Percentiles rank a stretch among this genome's conserved stretches.
phyloP scores from a whole-genome alignment of 208 protist species.

The Porcisia deanei region DNA sequence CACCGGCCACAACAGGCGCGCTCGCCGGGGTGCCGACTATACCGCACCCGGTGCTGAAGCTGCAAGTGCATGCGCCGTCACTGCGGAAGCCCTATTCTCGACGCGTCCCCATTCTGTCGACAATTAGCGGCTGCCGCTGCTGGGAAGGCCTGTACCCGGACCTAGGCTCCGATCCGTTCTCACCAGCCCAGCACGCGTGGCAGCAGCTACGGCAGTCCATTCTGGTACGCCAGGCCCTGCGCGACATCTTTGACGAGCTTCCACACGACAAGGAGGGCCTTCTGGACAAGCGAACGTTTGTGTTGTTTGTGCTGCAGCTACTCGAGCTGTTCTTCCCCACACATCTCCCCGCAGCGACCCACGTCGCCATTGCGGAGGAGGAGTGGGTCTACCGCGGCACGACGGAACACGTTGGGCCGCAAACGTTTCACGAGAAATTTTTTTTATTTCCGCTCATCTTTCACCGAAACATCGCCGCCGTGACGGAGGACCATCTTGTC shows the following conservation, averaged over 20 bases:
- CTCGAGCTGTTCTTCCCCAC: conserved; percentile 86
- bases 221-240: conserved; percentile 58
- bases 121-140: conserved; percentile 42
- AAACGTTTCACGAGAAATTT: conserved; percentile 83
- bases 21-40: conserved; percentile 50
- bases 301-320: conserved; percentile 77
- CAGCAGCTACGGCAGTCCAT: conserved; percentile 25
- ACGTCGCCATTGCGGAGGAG: conserved; percentile 82
- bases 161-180: conserved; percentile 34
- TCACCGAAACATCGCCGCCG: conserved; percentile 51
- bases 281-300: conserved; percentile 62
- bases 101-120: conserved; percentile 32
- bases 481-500: conserved; percentile 61
- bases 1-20: conserved; percentile 5
- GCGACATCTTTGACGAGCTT: conserved; percentile 72
- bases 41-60: conserved; percentile 50
- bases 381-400: conserved; percentile 87
- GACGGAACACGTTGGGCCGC: conserved; percentile 67
- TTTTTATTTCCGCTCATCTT: conserved; percentile 86
- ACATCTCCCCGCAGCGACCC: conserved; percentile 30
- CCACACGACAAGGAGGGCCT: conserved; percentile 49
- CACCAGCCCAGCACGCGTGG: conserved; percentile 10
- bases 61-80: conserved; percentile 40
- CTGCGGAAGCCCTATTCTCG: conserved; percentile 24
- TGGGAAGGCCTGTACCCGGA: conserved; percentile 68